Base-by-base conservation (phyloP, 371 early-diverging fungal species). In the Nematocida sp. region DNA sequence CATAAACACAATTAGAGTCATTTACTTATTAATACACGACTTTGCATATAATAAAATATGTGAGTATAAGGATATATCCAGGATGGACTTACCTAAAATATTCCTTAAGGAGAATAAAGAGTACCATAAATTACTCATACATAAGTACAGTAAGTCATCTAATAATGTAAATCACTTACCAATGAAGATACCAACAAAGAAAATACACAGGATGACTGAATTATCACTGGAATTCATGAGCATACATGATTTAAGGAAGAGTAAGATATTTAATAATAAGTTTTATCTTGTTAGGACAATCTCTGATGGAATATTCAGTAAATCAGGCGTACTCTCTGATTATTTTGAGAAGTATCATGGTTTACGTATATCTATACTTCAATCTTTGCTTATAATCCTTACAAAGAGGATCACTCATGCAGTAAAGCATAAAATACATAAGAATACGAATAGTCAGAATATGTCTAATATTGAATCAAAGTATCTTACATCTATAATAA, bases 301-400 rank as follows among this genome's bases (percentile, higher is more conserved):
- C 7, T 73, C 62, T 9, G 47, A 62, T 50, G 62, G 73, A 25
- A 73, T 73, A 47, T 73, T 73, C 39, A 61, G 20, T 62, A 25
- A 25, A 40, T 20, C 23, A 18, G 25, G 47, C 11, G n/a, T 62
- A 18, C 52, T 73, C 4, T 73, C 46, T n/a, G 39, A n/a, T 13
- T 73, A 73, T 62, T 73, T 62, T 50, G 18, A 9, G 27, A 50
- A 60, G 42, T 58, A 62, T 11, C 73, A 73, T 45, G 18, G n/a
- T 5, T 39, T 73, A 25, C 9, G 73, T 13, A 18, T 7, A 9
- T 62, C 62, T 13, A 47, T 73, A 62, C 45, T 73, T 5, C 9
- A 45, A 7, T n/a, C 46, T 6, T 15, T 62, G 3, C n/a, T 58
- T 15, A 7, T 9, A 5, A 58, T 73, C 6, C 47, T 73, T 13